Evolutionary conservation across 805 yeast genomes (phyloP).

Genomic region (Hanseniaspora lachancei): DNA sequence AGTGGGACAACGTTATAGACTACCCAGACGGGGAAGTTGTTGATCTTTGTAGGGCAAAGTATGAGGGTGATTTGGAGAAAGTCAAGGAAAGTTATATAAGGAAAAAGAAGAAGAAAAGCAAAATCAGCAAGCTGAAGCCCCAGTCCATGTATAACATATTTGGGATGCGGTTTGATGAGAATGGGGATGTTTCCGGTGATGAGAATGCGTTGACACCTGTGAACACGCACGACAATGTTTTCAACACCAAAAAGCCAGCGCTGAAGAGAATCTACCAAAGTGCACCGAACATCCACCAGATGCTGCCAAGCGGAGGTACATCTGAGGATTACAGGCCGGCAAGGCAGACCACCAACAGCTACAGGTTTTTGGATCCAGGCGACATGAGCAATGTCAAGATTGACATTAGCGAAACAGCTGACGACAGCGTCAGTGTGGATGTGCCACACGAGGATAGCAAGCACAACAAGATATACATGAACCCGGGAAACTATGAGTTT

Average conservation of each 20-base stretch:
- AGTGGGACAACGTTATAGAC: constrained; percentile 49
- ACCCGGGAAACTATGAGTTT: constrained; percentile 68
- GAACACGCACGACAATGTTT: constrained; percentile 11
- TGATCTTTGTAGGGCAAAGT: constrained; percentile 15
- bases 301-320: neutral
- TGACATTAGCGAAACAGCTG: neutral
- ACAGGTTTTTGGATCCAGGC: neutral
- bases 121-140: neutral
- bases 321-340: neutral
- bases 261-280: neutral
- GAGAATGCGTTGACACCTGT: neutral
- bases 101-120: constrained; percentile 10
- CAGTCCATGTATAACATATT: neutral
- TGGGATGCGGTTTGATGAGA: neutral
- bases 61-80: neutral
- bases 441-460: constrained; percentile 6
- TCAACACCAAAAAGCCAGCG: neutral
- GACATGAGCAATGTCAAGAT: neutral
- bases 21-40: constrained; percentile 24
- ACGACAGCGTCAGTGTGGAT: neutral
- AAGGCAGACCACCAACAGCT: neutral
- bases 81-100: neutral
- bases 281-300: neutral
- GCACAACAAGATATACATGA: constrained; percentile 29
- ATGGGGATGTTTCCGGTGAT: neutral